Percentiles rank a stretch among this genome's conserved stretches.
Conservation (phyloP, 306 rosid genomes). For the Castanopsis chinensis region DNA sequence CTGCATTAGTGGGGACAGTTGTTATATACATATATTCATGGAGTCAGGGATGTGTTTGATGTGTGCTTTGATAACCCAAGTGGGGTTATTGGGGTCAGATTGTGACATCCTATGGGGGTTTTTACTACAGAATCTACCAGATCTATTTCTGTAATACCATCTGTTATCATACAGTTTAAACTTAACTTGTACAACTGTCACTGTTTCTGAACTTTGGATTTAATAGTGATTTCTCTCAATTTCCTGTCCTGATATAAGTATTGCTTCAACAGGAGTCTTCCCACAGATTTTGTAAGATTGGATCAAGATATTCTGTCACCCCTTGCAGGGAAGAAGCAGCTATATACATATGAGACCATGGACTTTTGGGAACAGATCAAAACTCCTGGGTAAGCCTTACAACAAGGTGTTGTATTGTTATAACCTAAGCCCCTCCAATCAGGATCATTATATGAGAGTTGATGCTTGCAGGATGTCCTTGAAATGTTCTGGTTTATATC, state of each 20-base stretch:
- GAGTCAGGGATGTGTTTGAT: neutral
- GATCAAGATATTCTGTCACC: slow-evolving; percentile 98
- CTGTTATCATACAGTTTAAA: neutral
- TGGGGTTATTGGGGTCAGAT: neutral
- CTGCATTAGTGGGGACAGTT: neutral
- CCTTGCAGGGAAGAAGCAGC: slow-evolving; percentile 91
- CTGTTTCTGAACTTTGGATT: neutral
- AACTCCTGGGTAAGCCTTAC: slow-evolving; percentile 74
- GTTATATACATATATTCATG: neutral
- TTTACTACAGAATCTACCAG: neutral
- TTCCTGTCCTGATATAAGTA: slow-evolving; percentile 26
- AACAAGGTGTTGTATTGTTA: slow-evolving; percentile 3
- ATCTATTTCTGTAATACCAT: neutral
- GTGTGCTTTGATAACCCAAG: neutral
- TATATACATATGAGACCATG: slow-evolving; percentile 73
- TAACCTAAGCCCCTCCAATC: slow-evolving; percentile 11
- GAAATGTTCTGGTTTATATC: slow-evolving; percentile 88
- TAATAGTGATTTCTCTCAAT: neutral
- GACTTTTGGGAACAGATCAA: slow-evolving; percentile 99
- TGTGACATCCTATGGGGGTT: neutral
- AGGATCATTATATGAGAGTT: neutral
- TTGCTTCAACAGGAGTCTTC: slow-evolving; percentile 53
- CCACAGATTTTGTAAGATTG: slow-evolving; percentile 75
- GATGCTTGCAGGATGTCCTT: slow-evolving; percentile 80
- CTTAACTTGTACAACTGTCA: neutral